A percentile compares a stretch with the other conserved stretches of the same genome.
These are phyloP conservation scores for Tetrapisispora nanseiensis DNA, from an alignment of 805 yeast genomes.

Conservation along the genomic window DNA sequence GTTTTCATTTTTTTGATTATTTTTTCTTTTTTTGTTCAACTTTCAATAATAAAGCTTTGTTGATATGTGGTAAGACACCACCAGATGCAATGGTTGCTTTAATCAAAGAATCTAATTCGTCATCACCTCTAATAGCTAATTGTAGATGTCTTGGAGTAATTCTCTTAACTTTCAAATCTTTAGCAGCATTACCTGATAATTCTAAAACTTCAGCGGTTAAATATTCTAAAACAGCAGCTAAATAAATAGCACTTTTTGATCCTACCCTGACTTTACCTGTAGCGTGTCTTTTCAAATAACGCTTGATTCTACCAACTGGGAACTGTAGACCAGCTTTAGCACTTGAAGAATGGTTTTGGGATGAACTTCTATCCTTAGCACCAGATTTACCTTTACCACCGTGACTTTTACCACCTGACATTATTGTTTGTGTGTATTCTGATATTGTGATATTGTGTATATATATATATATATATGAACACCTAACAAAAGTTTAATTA, in stretches of 20 bases:
- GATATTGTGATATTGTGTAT: not conserved
- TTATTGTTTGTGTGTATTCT: constrained; percentile 19
- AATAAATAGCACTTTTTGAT: constrained; percentile 89
- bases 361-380: constrained; percentile 50
- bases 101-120: constrained; percentile 87
- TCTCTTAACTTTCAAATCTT: constrained; percentile 90
- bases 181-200: constrained; percentile 97
- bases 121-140: constrained; percentile 96
- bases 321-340: constrained; percentile 93
- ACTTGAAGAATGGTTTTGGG: constrained; percentile 67
- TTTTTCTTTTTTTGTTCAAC: constrained; percentile 44
- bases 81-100: constrained; percentile 96
- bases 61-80: constrained; percentile 94
- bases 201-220: constrained; percentile 94
- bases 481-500: no score
- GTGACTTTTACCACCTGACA: constrained; percentile 96
- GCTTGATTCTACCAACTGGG: constrained; percentile 98
- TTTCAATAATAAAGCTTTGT: constrained; percentile 69
- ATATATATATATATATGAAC: no score
- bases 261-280: constrained; percentile 82
- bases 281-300: constrained; percentile 86
- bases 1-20: not conserved
- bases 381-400: constrained; percentile 97
- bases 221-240: constrained; percentile 93
- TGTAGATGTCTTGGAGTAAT: constrained; percentile 96